A percentile compares a stretch with the other conserved stretches of the same genome.
Conservation (phyloP, 257 asterid species). For the Capsicum rhomboideum region DNA sequence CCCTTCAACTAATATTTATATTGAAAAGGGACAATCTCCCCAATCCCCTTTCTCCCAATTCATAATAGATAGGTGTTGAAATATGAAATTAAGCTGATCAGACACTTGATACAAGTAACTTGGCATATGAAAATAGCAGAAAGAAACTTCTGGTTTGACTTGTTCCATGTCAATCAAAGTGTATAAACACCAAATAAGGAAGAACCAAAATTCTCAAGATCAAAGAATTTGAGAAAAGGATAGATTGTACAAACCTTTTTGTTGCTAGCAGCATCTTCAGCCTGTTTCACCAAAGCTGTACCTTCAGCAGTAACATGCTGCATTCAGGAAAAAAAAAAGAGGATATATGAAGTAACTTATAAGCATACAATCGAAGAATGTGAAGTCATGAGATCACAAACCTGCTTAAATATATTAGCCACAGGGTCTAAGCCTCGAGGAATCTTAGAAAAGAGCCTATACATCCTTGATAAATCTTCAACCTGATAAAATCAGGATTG, state of each 20-base stretch:
- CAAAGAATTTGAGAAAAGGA: not conserved
- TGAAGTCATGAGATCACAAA: conserved; percentile 15
- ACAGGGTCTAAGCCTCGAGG: conserved; percentile 86
- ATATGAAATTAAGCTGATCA: not conserved
- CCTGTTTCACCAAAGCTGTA: conserved; percentile 88
- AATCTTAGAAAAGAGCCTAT: conserved; percentile 86
- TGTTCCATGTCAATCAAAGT: not conserved
- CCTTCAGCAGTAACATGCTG: conserved; percentile 99
- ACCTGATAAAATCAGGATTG: conserved; percentile 39
- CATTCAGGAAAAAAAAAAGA: not conserved
- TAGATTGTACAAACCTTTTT: conserved; percentile 52
- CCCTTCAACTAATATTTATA: not conserved
- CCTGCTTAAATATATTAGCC: conserved; percentile 87
- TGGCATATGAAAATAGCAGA: not conserved
- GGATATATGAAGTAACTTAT: not conserved
- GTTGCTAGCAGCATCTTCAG: conserved; percentile 97
- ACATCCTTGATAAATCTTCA: conserved; percentile 93
- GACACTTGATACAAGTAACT: not conserved
- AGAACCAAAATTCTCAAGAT: not conserved
- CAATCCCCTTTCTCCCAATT: not conserved
- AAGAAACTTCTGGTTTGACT: not conserved
- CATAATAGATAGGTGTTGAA: not conserved
- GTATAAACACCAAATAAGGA: not conserved
- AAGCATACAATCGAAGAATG: not conserved
- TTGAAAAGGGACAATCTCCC: not conserved